Evolutionary conservation across 2,329 filamentous ascomycete species (phyloP).

Genomic region (Trichoderma sp.): DNA sequence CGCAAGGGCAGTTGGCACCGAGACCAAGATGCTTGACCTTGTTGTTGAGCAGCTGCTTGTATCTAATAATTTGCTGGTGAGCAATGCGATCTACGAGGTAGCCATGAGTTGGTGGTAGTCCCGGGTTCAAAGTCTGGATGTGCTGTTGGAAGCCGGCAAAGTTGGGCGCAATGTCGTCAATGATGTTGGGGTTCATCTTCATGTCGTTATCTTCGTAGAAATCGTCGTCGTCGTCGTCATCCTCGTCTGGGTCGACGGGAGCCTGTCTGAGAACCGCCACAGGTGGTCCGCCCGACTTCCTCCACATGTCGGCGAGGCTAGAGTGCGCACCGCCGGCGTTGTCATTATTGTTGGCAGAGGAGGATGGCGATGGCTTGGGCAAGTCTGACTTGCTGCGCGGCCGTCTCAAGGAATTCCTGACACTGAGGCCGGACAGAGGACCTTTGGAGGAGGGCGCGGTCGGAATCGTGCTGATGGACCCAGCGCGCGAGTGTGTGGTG

Average conservation of each 20-base stretch:
- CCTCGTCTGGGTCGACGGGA: conserved; percentile 46
- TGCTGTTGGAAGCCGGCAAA: conserved; percentile 76
- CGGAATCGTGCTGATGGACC: conserved; percentile 58
- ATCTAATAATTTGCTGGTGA: conserved; percentile 76
- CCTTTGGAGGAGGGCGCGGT: conserved; percentile 53
- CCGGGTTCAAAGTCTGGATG: conserved; percentile 72
- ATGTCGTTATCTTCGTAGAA: conserved; percentile 59
- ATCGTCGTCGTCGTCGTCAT: conserved; percentile 63
- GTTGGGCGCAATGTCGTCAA: conserved; percentile 70
- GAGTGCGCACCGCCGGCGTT: conserved; percentile 35
- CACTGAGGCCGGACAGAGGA: conserved; percentile 46
- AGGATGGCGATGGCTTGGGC: conserved; percentile 38
- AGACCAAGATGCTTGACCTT: conserved; percentile 69
- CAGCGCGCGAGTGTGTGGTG: conserved; percentile 57
- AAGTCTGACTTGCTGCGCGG: conserved; percentile 58
- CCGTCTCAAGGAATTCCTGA: conserved; percentile 54
- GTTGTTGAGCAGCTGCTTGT: conserved; percentile 71
- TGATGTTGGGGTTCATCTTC: conserved; percentile 62
- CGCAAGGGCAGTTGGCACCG: conserved; percentile 62
- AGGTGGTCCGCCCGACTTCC: conserved; percentile 55
- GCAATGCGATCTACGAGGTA: conserved; percentile 80
- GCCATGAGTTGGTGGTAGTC: conserved; percentile 54
- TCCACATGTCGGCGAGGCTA: conserved; percentile 53
- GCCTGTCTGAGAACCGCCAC: conserved; percentile 49
- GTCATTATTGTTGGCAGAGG: conserved; percentile 32